A percentile compares a stretch with the other conserved stretches of the same genome.
Conservation (phyloP, 192 early-diverging fungal genomes). For the Jimgerdemannia lactiflua region DNA sequence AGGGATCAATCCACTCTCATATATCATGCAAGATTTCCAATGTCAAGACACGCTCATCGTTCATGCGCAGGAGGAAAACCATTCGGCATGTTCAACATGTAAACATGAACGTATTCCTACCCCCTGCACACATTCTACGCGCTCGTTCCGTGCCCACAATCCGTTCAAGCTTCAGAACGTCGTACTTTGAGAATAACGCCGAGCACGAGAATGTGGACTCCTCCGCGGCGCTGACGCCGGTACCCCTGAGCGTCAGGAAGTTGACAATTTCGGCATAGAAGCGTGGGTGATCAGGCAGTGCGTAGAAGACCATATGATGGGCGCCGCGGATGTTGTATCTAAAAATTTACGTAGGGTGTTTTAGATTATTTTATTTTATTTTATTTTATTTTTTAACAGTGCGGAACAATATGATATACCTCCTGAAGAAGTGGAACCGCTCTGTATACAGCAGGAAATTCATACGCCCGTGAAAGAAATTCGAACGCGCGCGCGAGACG, state of each 20-base stretch:
- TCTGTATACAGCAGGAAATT: constrained; percentile 87
- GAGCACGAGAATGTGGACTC: constrained; percentile 59
- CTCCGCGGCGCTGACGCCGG: constrained; percentile 40
- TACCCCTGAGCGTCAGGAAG: constrained; percentile 50
- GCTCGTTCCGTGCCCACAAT: constrained; percentile 80
- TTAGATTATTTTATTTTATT: neutral
- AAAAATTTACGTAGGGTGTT: neutral
- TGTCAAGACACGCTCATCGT: too few species aligned
- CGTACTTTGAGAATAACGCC: constrained; percentile 76
- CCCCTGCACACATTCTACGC: constrained; percentile 66
- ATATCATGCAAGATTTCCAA: too few species aligned
- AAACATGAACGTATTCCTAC: constrained; percentile 57
- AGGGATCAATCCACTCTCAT: too few species aligned
- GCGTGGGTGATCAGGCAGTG: constrained; percentile 77
- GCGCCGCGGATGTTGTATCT: constrained; percentile 82
- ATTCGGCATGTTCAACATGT: constrained; percentile 14
- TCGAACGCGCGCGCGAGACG: constrained; percentile 70
- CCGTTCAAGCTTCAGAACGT: constrained; percentile 84
- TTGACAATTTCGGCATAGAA: constrained; percentile 94
- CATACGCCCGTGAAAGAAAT: constrained; percentile 79
- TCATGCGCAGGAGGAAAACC: neutral
- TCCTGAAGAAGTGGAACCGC: constrained; percentile 94
- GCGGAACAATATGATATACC: constrained; percentile 29
- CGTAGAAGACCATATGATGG: constrained; percentile 87
- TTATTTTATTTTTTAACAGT: constrained; percentile 7